Percentiles rank a stretch among this genome's conserved stretches.
Evolutionary conservation across 1,139 yeast species (phyloP).

Genomic region (Protomyces pachydermus): DNA sequence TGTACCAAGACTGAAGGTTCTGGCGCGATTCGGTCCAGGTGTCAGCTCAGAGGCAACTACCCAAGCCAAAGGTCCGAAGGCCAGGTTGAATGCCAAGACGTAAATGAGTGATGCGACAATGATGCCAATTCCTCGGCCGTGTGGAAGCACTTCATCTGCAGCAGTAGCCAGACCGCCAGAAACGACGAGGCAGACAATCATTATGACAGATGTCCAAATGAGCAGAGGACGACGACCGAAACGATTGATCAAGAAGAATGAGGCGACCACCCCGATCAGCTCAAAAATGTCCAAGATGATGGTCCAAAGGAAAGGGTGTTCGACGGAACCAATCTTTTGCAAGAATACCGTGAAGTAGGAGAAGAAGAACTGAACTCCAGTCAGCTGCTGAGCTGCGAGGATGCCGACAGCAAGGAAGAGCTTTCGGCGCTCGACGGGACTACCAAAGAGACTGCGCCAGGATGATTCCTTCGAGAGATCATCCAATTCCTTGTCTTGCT

Average conservation of each 20-base stretch:
- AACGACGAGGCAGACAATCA: conserved; percentile 59
- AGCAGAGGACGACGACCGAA: conserved; percentile 66
- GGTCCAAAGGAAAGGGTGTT: conserved; percentile 63
- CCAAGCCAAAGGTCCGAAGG: conserved; percentile 85
- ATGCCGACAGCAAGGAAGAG: conserved; percentile 34
- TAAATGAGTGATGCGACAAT: conserved; percentile 71
- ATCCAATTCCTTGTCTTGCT: conserved; percentile 14
- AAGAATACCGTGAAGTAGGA: conserved; percentile 65
- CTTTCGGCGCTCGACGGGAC: conserved; percentile 21
- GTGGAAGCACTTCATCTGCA: conserved; percentile 35
- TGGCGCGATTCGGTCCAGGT: conserved; percentile 52
- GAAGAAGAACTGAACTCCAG: conserved; percentile 62
- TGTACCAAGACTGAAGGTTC: conserved; percentile 41
- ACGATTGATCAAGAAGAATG: conserved; percentile 51
- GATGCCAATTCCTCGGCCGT: conserved; percentile 13
- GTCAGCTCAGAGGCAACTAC: conserved; percentile 73
- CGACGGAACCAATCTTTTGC: conserved; percentile 44
- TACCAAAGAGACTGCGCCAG: conserved; percentile 9
- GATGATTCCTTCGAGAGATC: conserved; percentile 7
- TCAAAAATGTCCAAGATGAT: conserved; percentile 74
- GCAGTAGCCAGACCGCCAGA: conserved; percentile 42
- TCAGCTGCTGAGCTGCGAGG: conserved; percentile 60
- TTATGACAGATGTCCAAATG: conserved; percentile 57
- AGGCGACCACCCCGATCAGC: conserved; percentile 44
- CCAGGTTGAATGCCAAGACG: conserved; percentile 75